Conservation (phyloP, 345 rosid genomes). For the Citrus inodora region DNA sequence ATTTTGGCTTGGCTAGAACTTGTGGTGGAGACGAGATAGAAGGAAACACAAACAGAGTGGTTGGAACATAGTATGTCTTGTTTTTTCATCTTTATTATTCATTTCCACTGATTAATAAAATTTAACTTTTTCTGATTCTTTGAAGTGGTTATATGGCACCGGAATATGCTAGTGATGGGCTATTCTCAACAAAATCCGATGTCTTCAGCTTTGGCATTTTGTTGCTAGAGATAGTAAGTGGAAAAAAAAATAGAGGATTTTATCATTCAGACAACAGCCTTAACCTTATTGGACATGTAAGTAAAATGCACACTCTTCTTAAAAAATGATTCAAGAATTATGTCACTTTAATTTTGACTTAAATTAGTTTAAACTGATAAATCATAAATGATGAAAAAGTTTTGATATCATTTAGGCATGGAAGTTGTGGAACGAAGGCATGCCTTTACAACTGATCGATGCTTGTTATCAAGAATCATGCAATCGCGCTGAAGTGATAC, state of each 20-base stretch:
- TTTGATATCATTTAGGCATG: conserved; percentile 30
- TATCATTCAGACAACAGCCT: neutral
- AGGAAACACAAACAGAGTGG: neutral
- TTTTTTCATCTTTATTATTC: neutral
- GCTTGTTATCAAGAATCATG: conserved; percentile 7
- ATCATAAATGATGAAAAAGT: neutral
- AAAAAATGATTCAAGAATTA: too few species aligned
- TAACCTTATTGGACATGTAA: neutral
- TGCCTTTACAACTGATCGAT: conserved; percentile 34
- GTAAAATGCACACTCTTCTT: too few species aligned
- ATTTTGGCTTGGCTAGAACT: conserved; percentile 46
- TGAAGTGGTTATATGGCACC: neutral
- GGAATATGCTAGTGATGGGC: neutral
- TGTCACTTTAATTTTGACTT: too few species aligned
- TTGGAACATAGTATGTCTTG: neutral
- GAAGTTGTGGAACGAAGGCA: conserved; percentile 33
- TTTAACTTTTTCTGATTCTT: neutral
- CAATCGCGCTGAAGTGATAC: conserved; percentile 14
- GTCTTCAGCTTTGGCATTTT: neutral
- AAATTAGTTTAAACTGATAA: too few species aligned
- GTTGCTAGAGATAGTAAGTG: neutral
- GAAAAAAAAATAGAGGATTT: neutral
- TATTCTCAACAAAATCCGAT: neutral
- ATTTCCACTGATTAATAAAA: neutral
- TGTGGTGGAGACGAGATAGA: neutral